Evolutionary conservation across 2,329 filamentous ascomycete genomes (phyloP).

Genomic region (Magnaporthiopsis rhizophila): DNA sequence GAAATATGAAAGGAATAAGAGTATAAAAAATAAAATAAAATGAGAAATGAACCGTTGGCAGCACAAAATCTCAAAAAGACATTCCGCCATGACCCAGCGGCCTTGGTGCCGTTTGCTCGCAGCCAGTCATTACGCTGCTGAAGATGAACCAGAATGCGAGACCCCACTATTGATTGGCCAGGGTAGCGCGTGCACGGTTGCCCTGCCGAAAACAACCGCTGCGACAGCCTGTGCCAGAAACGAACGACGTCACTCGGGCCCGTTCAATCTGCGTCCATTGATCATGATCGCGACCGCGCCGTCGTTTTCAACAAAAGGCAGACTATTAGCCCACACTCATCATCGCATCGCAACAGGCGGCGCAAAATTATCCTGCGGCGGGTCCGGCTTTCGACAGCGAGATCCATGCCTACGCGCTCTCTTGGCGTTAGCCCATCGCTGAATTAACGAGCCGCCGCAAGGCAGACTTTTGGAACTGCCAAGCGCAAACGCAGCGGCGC

Average conservation of each 20-base stretch:
- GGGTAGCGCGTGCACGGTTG: not conserved
- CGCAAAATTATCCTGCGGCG: not conserved
- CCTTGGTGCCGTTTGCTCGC: not conserved
- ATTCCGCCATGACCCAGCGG: not conserved
- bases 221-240: not conserved
- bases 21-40: too few relatives aligned
- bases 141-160: not conserved
- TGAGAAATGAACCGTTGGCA: too few relatives aligned
- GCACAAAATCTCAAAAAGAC: not conserved
- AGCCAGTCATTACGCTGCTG: not conserved
- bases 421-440: not conserved
- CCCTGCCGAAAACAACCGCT: too few relatives aligned
- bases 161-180: not conserved
- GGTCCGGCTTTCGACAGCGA: not conserved
- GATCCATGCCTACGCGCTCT: not conserved
- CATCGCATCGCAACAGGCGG: not conserved
- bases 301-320: not conserved
- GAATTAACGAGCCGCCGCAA: not conserved
- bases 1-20: too few relatives aligned
- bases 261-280: not conserved
- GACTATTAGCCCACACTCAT: not conserved
- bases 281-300: not conserved
- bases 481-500: not conserved
- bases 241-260: not conserved
- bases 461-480: not conserved